phyloP scores from a whole-genome alignment of 371 early-diverging fungal species.

The Zopfochytrium polystomum region DNA sequence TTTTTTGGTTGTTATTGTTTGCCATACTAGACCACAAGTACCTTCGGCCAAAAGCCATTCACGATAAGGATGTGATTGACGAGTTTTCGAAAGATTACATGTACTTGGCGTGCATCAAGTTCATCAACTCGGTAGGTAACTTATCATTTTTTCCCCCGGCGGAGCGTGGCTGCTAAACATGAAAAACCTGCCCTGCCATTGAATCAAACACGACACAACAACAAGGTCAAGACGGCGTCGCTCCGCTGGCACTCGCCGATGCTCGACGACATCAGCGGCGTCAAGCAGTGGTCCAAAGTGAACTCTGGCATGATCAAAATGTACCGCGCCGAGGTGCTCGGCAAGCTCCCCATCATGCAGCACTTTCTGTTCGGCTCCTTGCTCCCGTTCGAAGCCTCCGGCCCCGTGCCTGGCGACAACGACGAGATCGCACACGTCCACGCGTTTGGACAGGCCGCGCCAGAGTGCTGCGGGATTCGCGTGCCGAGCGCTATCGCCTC shows the following conservation, averaged over 20 bases:
- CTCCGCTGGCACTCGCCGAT: conserved; percentile 89
- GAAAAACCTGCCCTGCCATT: background rate
- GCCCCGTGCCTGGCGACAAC: conserved; percentile 40
- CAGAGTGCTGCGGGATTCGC: conserved; percentile 91
- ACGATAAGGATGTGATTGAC: conserved; percentile 75
- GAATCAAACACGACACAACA: background rate
- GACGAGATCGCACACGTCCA: conserved; percentile 67
- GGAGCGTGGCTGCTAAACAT: background rate
- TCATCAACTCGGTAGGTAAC: conserved; percentile 60
- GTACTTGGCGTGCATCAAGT: conserved; percentile 91
- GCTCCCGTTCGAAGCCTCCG: conserved; percentile 36
- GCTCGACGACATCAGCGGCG: conserved; percentile 94
- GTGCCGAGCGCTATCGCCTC: conserved; percentile 93
- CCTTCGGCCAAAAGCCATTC: conserved; percentile 80
- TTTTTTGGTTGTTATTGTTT: too few species aligned
- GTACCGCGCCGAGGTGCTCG: conserved; percentile 95
- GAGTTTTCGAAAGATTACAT: conserved; percentile 87
- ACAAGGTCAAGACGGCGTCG: conserved; percentile 52
- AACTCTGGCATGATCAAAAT: conserved; percentile 93
- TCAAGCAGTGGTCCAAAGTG: conserved; percentile 90
- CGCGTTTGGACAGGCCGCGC: conserved; percentile 91
- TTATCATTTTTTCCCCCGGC: conserved; percentile 4
- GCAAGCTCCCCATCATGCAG: conserved; percentile 98
- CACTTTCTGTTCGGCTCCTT: conserved; percentile 92
- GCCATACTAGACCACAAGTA: conserved; percentile 39